A percentile compares a stretch with the other conserved stretches of the same genome.
Conservation (phyloP, 2,329 filamentous ascomycete species). For the Beauveria australis region DNA sequence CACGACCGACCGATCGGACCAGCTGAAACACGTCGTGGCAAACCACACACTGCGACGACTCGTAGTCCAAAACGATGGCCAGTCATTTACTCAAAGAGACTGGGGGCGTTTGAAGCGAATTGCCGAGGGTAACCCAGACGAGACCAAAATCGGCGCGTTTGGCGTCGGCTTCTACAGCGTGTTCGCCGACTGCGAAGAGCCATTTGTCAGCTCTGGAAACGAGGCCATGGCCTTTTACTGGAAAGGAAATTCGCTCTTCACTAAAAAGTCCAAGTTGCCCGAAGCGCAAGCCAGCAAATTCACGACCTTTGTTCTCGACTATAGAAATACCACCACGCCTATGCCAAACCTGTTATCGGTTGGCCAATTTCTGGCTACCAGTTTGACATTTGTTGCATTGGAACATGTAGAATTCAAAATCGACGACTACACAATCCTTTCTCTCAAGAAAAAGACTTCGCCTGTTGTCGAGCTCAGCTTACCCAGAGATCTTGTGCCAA, state of each 20-base stretch:
- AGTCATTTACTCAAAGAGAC: constrained; percentile 80
- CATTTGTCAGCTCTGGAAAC: constrained; percentile 86
- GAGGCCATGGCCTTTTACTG: constrained; percentile 99
- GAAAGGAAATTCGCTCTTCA: constrained; percentile 97
- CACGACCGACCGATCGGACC: constrained; percentile 57
- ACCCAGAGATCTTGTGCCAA: constrained; percentile 70
- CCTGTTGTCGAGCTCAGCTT: constrained; percentile 65
- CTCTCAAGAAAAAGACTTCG: constrained; percentile 76
- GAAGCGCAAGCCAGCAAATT: constrained; percentile 56
- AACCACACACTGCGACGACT: constrained; percentile 81
- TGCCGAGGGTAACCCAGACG: constrained; percentile 97
- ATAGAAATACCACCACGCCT: constrained; percentile 79
- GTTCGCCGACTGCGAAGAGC: constrained; percentile 95
- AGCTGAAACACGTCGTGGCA: constrained; percentile 73
- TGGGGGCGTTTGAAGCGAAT: constrained; percentile 93
- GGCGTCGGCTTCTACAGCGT: constrained; percentile 98
- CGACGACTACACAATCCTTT: constrained; percentile 75
- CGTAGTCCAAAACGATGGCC: constrained; percentile 88
- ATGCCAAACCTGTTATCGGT: constrained; percentile 79
- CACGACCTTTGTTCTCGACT: constrained; percentile 92
- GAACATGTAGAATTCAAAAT: constrained; percentile 84
- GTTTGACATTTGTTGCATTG: constrained; percentile 88
- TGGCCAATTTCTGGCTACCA: constrained; percentile 87
- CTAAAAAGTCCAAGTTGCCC: constrained; percentile 70
- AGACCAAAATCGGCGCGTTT: constrained; percentile 98